A percentile compares a stretch with the other conserved stretches of the same genome.
Evolutionary conservation across 306 rosid genomes (phyloP).

Genomic region (Crotalaria pallida): DNA sequence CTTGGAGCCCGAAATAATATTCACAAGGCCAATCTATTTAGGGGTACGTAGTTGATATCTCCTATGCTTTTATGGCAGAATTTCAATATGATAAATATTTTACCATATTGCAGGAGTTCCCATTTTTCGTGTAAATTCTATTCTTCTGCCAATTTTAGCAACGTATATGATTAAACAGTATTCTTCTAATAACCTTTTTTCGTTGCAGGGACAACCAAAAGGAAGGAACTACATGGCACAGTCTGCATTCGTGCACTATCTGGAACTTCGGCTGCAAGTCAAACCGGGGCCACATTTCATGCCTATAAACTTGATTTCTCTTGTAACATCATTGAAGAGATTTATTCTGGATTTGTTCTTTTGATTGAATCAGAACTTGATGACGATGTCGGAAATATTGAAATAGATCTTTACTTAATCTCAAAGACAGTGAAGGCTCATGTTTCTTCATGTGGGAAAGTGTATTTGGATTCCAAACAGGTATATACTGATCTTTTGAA

Average conservation of each 20-base stretch:
- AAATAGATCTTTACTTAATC: conserved; percentile 49
- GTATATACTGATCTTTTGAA: conserved; percentile 29
- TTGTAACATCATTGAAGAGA: conserved; percentile 38
- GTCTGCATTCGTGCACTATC: conserved; percentile 36
- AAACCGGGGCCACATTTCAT: conserved; percentile 38
- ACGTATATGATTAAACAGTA: too few relatives aligned
- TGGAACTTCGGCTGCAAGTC: conserved; percentile 52
- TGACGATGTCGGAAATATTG: conserved; percentile 52
- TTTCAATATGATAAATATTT: not conserved
- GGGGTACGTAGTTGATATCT: not conserved
- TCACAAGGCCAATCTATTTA: not conserved
- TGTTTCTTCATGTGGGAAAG: conserved; percentile 45
- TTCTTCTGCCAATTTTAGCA: not conserved
- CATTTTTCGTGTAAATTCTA: not conserved
- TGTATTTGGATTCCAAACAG: conserved; percentile 52
- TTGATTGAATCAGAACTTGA: conserved; percentile 53
- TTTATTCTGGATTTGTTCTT: conserved; percentile 54
- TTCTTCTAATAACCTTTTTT: not conserved
- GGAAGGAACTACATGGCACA: conserved; percentile 70
- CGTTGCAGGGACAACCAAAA: conserved; percentile 54
- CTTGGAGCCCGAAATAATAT: not conserved
- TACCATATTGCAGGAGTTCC: not conserved
- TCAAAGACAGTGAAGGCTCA: conserved; percentile 48
- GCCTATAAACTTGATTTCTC: conserved; percentile 60
- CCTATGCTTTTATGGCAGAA: not conserved